These are phyloP conservation scores for Pyrus hybrid DNA, from an alignment of 331 rosid genomes.

Conservation along the genomic window DNA sequence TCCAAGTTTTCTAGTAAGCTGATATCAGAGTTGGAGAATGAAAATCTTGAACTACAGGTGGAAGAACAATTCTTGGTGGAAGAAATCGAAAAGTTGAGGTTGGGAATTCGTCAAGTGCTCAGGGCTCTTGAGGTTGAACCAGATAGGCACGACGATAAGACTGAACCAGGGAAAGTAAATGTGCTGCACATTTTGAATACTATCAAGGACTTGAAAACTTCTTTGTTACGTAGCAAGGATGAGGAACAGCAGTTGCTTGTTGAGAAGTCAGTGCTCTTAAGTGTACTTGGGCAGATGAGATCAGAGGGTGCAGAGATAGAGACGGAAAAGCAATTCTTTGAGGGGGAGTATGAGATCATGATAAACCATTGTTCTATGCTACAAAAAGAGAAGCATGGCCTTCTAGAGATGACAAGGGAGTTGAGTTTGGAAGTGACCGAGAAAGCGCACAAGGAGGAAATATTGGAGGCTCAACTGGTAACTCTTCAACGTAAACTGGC, in stretches of 20 bases:
- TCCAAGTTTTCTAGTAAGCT: slow-evolving; percentile 59
- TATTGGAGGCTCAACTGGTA: slow-evolving; percentile 33
- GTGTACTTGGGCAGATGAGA: slow-evolving; percentile 49
- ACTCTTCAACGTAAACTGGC: slow-evolving; percentile 34
- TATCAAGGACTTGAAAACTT: slow-evolving; percentile 48
- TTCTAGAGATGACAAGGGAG: slow-evolving; percentile 43
- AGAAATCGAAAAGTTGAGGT: slow-evolving; percentile 60
- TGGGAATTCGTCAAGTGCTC: slow-evolving; percentile 53
- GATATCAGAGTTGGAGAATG: slow-evolving; percentile 76
- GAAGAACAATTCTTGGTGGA: slow-evolving; percentile 71
- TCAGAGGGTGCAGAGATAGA: slow-evolving; percentile 36
- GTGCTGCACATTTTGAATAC: slow-evolving; percentile 45
- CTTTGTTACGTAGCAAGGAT: slow-evolving; percentile 46
- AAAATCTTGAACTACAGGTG: slow-evolving; percentile 82
- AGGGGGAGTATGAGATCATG: slow-evolving; percentile 43
- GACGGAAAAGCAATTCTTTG: slow-evolving; percentile 39
- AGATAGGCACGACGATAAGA: slow-evolving; percentile 31
- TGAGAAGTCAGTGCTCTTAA: slow-evolving; percentile 60
- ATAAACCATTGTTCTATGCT: slow-evolving; percentile 32
- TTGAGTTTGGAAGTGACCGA: slow-evolving; percentile 43
- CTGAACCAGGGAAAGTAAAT: slow-evolving; percentile 39
- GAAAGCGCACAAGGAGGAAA: slow-evolving; percentile 43
- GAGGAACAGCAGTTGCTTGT: slow-evolving; percentile 56
- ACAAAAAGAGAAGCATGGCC: slow-evolving; percentile 47
- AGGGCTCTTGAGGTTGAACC: slow-evolving; percentile 61